Percentiles rank a stretch among this genome's conserved stretches.
Conservation (phyloP, 345 rosid species). For the Dipteronia sinensis region DNA sequence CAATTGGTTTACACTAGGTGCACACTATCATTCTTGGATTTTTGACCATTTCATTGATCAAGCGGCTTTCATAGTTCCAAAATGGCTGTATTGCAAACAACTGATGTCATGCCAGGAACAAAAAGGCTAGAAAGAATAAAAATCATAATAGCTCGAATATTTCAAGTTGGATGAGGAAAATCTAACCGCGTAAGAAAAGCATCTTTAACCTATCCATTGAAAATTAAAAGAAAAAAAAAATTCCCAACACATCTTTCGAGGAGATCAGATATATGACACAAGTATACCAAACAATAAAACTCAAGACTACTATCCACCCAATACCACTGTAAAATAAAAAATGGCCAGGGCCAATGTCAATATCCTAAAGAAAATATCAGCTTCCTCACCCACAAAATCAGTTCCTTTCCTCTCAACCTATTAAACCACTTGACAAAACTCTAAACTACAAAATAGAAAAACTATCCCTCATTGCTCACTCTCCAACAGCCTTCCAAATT, state of each 20-base stretch:
- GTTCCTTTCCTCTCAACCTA: constrained; percentile 11
- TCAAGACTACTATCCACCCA: background rate
- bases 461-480: background rate
- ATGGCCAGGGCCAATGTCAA: background rate
- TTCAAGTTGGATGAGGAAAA: background rate
- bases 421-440: constrained; percentile 1
- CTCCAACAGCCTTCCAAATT: background rate
- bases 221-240: background rate
- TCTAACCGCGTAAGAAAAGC: background rate
- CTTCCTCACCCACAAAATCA: background rate
- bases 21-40: no score
- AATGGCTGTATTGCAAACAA: no score
- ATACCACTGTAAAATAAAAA: constrained; percentile 5
- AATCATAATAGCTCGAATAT: background rate
- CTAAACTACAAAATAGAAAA: constrained; percentile 21
- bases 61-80: no score
- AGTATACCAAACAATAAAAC: constrained; percentile 16
- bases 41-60: no score
- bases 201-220: background rate
- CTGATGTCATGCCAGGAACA: background rate
- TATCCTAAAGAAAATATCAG: background rate
- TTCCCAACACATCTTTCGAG: background rate
- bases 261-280: constrained; percentile 2
- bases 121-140: background rate
- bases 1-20: no score